Evolutionary conservation across 225 moss, liverwort and hornwort species (phyloP).

Genomic region (Pseudisothecium myosuroides): DNA sequence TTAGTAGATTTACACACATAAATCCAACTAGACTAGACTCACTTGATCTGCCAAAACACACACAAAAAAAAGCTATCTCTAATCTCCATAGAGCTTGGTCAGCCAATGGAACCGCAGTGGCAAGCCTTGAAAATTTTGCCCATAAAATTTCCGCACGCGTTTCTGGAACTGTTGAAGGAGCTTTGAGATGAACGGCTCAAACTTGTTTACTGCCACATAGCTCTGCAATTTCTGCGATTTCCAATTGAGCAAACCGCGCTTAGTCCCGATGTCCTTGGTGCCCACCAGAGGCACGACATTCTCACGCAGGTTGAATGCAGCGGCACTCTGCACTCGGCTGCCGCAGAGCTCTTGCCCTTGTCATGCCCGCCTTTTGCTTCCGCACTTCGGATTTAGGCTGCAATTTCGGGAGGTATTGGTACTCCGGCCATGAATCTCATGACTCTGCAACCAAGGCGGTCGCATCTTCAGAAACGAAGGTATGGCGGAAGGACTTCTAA

Average conservation of each 20-base stretch:
- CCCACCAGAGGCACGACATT: too few species aligned
- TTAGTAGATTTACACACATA: background rate
- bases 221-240: too few species aligned
- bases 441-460: background rate
- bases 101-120: background rate
- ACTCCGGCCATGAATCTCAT: slow-evolving; percentile 5
- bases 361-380: too few species aligned
- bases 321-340: too few species aligned
- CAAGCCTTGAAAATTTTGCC: background rate
- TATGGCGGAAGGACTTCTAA: background rate
- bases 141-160: background rate
- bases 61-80: background rate
- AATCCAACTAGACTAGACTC: background rate
- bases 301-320: too few species aligned
- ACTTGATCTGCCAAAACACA: background rate
- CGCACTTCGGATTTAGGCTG: background rate
- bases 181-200: background rate
- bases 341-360: too few species aligned
- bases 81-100: background rate
- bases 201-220: background rate
- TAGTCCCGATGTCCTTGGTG: too few species aligned
- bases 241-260: too few species aligned
- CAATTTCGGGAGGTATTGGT: slow-evolving; percentile 3
- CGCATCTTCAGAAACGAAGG: background rate
- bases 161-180: background rate